Conservation (phyloP, 345 rosid genomes). For the Ceriops tagal region DNA sequence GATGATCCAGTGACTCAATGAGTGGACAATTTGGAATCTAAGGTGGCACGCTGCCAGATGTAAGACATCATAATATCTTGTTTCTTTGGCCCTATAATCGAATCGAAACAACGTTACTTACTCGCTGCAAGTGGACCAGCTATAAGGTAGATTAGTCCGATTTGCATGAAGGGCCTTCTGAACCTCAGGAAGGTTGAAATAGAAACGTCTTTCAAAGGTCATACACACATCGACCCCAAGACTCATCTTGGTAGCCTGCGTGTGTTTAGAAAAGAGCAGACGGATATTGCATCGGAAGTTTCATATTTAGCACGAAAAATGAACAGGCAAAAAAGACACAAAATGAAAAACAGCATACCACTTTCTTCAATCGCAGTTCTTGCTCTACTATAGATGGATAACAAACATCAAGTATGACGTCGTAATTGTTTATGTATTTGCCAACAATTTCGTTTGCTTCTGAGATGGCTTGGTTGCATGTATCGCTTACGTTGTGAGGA, state of each 20-base stretch:
- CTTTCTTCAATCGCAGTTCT: slow-evolving; percentile 71
- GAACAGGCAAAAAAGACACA: not conserved
- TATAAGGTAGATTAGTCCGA: slow-evolving; percentile 55
- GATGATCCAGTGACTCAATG: no score
- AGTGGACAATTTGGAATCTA: no score
- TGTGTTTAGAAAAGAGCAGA: not conserved
- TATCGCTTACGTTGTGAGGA: slow-evolving; percentile 49
- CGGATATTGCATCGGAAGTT: not conserved
- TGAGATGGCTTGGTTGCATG: slow-evolving; percentile 51
- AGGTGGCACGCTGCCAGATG: no score
- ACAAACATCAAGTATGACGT: slow-evolving; percentile 76
- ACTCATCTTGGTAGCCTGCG: slow-evolving; percentile 71
- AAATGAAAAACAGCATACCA: slow-evolving; percentile 32
- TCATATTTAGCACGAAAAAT: not conserved
- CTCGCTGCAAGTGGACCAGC: slow-evolving; percentile 86
- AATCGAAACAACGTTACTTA: slow-evolving; percentile 20
- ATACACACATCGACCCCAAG: slow-evolving; percentile 85
- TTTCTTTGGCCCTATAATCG: no score
- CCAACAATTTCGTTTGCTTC: slow-evolving; percentile 58
- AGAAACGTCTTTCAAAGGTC: slow-evolving; percentile 56
- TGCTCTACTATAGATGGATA: slow-evolving; percentile 80
- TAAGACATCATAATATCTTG: no score
- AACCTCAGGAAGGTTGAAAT: slow-evolving; percentile 82
- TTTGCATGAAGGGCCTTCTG: slow-evolving; percentile 92
- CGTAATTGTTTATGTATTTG: slow-evolving; percentile 63